Evolutionary conservation across 257 asterid species (phyloP).

Genomic region (Scutellaria barbata): DNA sequence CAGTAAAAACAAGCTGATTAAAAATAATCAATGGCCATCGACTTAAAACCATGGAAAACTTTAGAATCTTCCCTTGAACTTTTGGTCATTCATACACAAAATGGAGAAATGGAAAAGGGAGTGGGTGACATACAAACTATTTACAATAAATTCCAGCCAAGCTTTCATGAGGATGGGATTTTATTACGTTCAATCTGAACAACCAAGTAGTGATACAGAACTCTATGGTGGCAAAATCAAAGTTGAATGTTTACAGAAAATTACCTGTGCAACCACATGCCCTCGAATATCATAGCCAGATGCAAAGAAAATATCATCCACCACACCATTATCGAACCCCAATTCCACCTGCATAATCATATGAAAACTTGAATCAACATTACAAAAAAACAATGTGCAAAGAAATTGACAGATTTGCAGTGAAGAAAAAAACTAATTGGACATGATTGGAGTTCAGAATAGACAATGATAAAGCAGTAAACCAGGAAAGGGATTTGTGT

Average conservation of each 20-base stretch:
- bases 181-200: slow-evolving; percentile 28
- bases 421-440: background rate
- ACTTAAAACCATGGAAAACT: slow-evolving; percentile 2
- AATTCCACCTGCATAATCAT: slow-evolving; percentile 70
- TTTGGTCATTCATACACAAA: slow-evolving; percentile 5
- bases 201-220: slow-evolving; percentile 24
- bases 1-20: slow-evolving; percentile 25
- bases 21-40: background rate
- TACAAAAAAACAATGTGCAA: slow-evolving; percentile 13
- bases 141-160: background rate
- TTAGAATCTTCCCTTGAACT: background rate
- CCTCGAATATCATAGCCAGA: slow-evolving; percentile 89
- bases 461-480: slow-evolving; percentile 7
- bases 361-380: slow-evolving; percentile 24
- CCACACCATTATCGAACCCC: slow-evolving; percentile 69
- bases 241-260: slow-evolving; percentile 21
- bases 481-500: slow-evolving; percentile 32
- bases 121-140: slow-evolving; percentile 16
- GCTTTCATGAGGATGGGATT: background rate
- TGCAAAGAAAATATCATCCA: slow-evolving; percentile 73
- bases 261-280: slow-evolving; percentile 92
- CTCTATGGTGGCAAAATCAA: slow-evolving; percentile 19
- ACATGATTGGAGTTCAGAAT: slow-evolving; percentile 27
- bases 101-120: slow-evolving; percentile 1
- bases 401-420: slow-evolving; percentile 14